Evolutionary conservation across 345 rosid genomes (phyloP), one percentile per base, ranked within the genome.

Genomic region (Tarenaya hassleriana): DNA sequence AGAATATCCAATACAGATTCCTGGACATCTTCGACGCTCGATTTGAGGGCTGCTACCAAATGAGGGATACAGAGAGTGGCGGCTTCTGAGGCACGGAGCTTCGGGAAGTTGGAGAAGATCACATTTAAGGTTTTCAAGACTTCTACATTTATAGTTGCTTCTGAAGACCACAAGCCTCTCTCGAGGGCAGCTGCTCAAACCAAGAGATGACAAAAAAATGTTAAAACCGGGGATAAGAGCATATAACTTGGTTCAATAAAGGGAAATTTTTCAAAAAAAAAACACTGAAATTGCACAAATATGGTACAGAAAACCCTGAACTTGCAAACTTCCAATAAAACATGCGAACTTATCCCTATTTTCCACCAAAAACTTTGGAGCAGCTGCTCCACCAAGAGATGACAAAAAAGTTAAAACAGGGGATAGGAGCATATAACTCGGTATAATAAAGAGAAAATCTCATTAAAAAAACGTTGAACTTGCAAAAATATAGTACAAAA

Each of bases 1-100:
- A 90, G 47, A 47, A 84, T 90, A 46, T 90, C 97, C 47, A 90
- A 52, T 10, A 79, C 95, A 16, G 82, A 68, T 29, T 78, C 90
- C 60, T 76, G 86, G 38, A 86, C 90, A 13, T 72, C 80, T 52
- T 80, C 84, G 34, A 73, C 73, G 11, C 94, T 86, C n/a, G 88
- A 72, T 57, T 79, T 86, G 35, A 90, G 70, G 12, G 86, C 94
- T 72, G 72, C 81, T 61, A 90, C 74, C 52, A 90, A 55, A 63
- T 75, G 82, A 19, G 94, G 94, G 48, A 90, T 81, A 44, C 86
- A 86, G 3, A 75, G 61, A 2, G 94, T 86, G 3, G 95, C 88
- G 7, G 91, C 94, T 65, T 90, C 97, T 14, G 95, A 86, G 24
- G 68, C 55, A 44, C 84, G 85, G 34, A 90, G 88, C 77, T 84